Evolutionary conservation across 106 monocot species (phyloP), one percentile per base, ranked within the genome.

Genomic region (Apostasia shenzhenica): DNA sequence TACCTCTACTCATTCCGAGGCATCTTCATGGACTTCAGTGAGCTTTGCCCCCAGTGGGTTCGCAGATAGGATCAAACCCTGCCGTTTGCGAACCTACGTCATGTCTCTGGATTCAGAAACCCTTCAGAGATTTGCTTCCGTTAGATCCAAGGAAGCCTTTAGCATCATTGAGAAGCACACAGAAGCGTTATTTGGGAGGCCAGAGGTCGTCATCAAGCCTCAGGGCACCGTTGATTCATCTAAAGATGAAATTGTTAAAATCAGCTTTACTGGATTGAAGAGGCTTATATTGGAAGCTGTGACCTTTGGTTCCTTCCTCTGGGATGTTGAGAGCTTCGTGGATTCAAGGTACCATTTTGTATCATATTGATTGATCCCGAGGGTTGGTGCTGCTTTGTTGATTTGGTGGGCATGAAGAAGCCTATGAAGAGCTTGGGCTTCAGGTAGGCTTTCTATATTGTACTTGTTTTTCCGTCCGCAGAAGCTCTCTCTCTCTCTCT

Each of bases 241-340:
- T 1, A 87, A 85, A 71, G 94, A 94, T 68, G 90, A 94, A 53
- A 45, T 88, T 38, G 65, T 94, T 14, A 85, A 73, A 58, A 83
- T 94, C 46, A 94, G 87, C 54, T 88, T 90, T 68, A 76, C 63
- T 14, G 90, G 85, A 1, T 46, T 94, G 71, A 87, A 73, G 66
- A 80, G 90, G 75, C 82, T 94, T 42, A 81, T 91, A 67, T 61
- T 94, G 63, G 94, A 94, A 74, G 94, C 94, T 47, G 82, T 94
- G 1, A 91, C 94, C 2, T 94, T 94, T 68, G 94, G 94, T 4
- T 90, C 94, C 41, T 94, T 94, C 75, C 66, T 94, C 1, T 94
- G 94, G 94, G 90, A 94, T 68, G 90, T 88, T 2, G 94, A 94
- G 83, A 81, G 87, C 84, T 85, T 78, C 66, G 94, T 88, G 1